These are phyloP conservation scores for Candida orba DNA, from an alignment of 805 yeast genomes.

Conservation along the genomic window DNA sequence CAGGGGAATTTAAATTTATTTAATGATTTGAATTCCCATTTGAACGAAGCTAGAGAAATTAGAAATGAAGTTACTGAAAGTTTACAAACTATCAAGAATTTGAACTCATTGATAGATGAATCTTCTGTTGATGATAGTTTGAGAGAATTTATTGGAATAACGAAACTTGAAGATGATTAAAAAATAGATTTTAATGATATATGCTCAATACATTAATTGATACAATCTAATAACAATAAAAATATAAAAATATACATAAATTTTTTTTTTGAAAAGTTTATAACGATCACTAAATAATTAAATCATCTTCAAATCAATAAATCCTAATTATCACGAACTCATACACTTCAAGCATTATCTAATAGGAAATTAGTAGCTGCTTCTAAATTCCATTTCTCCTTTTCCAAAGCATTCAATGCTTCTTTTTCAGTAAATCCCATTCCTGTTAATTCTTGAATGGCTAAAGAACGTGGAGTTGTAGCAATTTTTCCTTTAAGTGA, in stretches of 20 bases:
- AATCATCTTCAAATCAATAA: not conserved
- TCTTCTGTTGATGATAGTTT: constrained; percentile 9
- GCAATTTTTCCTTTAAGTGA: constrained; percentile 28
- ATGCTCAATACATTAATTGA: too few species aligned
- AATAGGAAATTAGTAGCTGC: constrained; percentile 82
- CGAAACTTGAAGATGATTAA: constrained; percentile 1
- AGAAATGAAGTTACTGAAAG: constrained; percentile 5
- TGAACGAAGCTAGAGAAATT: constrained; percentile 9
- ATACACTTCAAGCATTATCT: constrained; percentile 45
- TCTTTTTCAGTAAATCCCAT: constrained; percentile 79
- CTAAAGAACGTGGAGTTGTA: constrained; percentile 42
- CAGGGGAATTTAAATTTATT: constrained; percentile 9
- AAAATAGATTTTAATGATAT: too few species aligned
- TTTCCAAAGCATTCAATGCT: constrained; percentile 61
- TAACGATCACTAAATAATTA: not conserved
- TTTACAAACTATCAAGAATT: constrained; percentile 8
- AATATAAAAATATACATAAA: not conserved
- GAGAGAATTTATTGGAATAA: constrained; percentile 8
- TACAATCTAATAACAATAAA: too few species aligned
- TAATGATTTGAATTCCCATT: constrained; percentile 9
- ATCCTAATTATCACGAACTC: too few species aligned
- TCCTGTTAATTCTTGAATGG: constrained; percentile 72
- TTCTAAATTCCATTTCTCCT: constrained; percentile 67
- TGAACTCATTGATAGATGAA: constrained; percentile 8
- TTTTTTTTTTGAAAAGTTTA: not conserved